phyloP scores from a whole-genome alignment of 2,329 filamentous ascomycete species.

The Xylaria sp. region DNA sequence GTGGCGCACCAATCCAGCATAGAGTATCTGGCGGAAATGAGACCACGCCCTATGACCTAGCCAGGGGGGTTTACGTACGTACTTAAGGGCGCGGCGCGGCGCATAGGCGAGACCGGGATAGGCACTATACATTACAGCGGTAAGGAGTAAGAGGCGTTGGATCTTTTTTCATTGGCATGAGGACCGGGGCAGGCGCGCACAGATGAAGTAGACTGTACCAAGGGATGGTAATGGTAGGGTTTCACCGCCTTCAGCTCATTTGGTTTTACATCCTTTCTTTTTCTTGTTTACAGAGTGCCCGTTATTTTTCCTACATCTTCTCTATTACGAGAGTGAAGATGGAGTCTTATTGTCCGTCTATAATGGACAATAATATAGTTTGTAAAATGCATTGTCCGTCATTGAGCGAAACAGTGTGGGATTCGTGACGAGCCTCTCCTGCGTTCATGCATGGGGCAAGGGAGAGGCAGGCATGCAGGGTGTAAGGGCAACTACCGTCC shows the following conservation, averaged over 20 bases:
- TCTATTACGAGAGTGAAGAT: not conserved
- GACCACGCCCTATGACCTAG: constrained; percentile 19
- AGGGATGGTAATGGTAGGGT: constrained; percentile 10
- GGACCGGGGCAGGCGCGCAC: constrained; percentile 6
- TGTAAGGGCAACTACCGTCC: constrained; percentile 1
- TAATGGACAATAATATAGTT: not conserved
- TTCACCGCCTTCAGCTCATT: constrained; percentile 18
- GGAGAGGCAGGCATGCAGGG: not conserved
- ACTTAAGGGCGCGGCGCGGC: too few species aligned
- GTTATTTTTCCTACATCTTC: not conserved
- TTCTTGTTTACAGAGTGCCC: constrained; percentile 11
- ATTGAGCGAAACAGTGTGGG: not conserved
- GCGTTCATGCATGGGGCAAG: not conserved
- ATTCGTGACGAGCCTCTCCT: constrained; percentile 11
- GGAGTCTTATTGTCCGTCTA: not conserved
- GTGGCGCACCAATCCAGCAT: constrained; percentile 31
- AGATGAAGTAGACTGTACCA: not conserved
- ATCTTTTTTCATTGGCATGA: constrained; percentile 8
- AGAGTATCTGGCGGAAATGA: constrained; percentile 25
- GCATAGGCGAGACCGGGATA: too few species aligned
- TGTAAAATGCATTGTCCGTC: not conserved
- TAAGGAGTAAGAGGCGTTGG: constrained; percentile 23
- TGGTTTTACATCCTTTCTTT: not conserved
- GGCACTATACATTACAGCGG: constrained; percentile 13
- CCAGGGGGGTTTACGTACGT: too few species aligned